Evolutionary conservation across 495 filamentous ascomycete species (phyloP).

Genomic region (Hyaloscypha variabilis): DNA sequence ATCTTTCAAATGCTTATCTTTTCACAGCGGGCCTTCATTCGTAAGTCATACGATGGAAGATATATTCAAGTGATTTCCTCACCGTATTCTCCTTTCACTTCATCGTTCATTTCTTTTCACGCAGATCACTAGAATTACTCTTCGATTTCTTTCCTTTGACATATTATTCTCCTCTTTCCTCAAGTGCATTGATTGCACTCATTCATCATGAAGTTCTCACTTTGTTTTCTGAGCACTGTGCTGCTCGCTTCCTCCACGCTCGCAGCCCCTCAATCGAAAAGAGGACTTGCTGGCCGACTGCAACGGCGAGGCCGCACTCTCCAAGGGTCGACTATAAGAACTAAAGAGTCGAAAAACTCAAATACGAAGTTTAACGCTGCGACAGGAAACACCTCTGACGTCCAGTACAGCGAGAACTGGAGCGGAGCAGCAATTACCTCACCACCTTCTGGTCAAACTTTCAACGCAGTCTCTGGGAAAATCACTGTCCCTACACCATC

Average conservation of each 20-base stretch:
- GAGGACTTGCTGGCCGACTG: neutral
- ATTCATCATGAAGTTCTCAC: neutral
- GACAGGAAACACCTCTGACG: neutral
- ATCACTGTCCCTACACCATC: conserved; percentile 56
- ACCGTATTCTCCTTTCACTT: neutral
- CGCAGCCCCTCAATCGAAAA: neutral
- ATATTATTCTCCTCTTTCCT: neutral
- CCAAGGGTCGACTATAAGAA: neutral
- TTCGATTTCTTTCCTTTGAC: neutral
- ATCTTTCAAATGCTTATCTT: neutral
- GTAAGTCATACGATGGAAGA: neutral
- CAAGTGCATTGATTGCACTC: neutral
- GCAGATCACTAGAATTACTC: neutral
- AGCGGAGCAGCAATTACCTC: conserved; percentile 55
- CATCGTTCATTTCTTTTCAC: neutral
- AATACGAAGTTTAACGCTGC: neutral
- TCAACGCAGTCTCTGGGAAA: conserved; percentile 53
- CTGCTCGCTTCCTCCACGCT: neutral
- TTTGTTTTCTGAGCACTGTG: neutral
- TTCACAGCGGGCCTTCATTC: neutral
- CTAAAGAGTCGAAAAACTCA: neutral
- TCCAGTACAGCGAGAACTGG: conserved; percentile 58
- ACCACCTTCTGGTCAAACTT: conserved; percentile 43
- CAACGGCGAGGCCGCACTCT: neutral
- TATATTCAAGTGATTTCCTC: neutral